Evolutionary conservation across 305 asterid species (phyloP).

Genomic region (Plantago lanceolata): DNA sequence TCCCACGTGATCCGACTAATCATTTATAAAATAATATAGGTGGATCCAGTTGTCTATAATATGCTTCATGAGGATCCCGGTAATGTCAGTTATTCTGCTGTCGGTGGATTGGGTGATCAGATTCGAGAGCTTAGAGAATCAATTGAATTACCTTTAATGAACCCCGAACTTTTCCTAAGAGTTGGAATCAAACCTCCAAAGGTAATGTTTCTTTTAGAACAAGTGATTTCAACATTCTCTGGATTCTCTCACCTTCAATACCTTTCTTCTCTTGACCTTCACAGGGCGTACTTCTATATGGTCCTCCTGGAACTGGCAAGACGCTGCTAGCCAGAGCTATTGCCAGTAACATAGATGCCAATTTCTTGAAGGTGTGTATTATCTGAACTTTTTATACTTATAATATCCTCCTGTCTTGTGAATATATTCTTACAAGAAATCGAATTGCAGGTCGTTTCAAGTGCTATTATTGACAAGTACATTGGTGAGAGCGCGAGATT

Average conservation of each 20-base stretch:
- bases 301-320: slow-evolving; percentile 99
- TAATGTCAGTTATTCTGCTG: slow-evolving; percentile 91
- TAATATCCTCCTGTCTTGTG: slow-evolving; percentile 14
- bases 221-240: background rate
- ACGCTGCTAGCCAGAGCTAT: slow-evolving; percentile 95
- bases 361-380: slow-evolving; percentile 71
- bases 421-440: slow-evolving; percentile 22
- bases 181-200: slow-evolving; percentile 97
- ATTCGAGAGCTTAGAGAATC: slow-evolving; percentile 94
- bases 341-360: slow-evolving; percentile 96
- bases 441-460: slow-evolving; percentile 74
- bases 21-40: slow-evolving; percentile 37
- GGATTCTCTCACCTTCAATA: background rate
- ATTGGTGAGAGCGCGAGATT: slow-evolving; percentile 97
- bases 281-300: slow-evolving; percentile 94
- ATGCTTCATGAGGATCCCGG: slow-evolving; percentile 99
- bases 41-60: slow-evolving; percentile 90
- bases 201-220: slow-evolving; percentile 30
- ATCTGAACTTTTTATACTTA: background rate
- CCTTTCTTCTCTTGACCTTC: background rate
- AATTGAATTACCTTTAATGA: slow-evolving; percentile 86
- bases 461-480: slow-evolving; percentile 95
- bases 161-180: slow-evolving; percentile 89
- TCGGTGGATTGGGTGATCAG: slow-evolving; percentile 96
- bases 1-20: slow-evolving; percentile 13